Conservation (phyloP, 2,329 filamentous ascomycete species). For the Fusarium duplospermum region DNA sequence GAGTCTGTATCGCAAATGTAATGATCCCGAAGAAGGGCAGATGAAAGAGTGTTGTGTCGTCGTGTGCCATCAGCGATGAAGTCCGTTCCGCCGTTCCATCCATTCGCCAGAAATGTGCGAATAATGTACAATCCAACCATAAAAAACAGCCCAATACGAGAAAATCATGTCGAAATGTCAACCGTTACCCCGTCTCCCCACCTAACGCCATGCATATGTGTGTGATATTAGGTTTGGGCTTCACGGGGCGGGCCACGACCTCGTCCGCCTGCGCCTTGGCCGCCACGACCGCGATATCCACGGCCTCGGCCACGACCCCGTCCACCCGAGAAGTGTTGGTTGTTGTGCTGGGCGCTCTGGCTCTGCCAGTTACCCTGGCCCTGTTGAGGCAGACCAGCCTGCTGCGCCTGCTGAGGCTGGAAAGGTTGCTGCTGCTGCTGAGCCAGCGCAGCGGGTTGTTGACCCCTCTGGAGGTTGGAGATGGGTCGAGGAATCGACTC, state of each 20-base stretch:
- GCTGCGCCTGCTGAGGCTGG: constrained; percentile 45
- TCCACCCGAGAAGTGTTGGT: constrained; percentile 48
- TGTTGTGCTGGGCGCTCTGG: constrained; percentile 53
- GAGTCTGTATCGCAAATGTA: constrained; percentile 34
- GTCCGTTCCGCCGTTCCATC: constrained; percentile 50
- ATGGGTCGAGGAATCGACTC: constrained; percentile 91
- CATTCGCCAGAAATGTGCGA: constrained; percentile 53
- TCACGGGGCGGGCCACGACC: constrained; percentile 53
- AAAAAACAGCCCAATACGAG: constrained; percentile 47
- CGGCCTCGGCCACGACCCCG: constrained; percentile 54
- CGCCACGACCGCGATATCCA: constrained; percentile 54
- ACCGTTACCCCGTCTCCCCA: constrained; percentile 37
- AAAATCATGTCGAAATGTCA: constrained; percentile 48
- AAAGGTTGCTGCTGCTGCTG: constrained; percentile 45
- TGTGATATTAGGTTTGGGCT: constrained; percentile 48
- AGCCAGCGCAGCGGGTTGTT: constrained; percentile 45
- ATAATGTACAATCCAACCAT: constrained; percentile 58
- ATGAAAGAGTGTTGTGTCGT: constrained; percentile 38
- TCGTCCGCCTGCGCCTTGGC: constrained; percentile 49
- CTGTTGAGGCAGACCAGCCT: constrained; percentile 48
- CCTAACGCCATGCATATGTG: constrained; percentile 45
- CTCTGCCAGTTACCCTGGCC: constrained; percentile 57
- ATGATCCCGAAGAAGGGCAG: constrained; percentile 25
- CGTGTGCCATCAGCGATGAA: constrained; percentile 47
- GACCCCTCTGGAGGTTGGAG: constrained; percentile 58